Evolutionary conservation across 331 rosid genomes (phyloP).

Genomic region (Pyracantha coccinea): DNA sequence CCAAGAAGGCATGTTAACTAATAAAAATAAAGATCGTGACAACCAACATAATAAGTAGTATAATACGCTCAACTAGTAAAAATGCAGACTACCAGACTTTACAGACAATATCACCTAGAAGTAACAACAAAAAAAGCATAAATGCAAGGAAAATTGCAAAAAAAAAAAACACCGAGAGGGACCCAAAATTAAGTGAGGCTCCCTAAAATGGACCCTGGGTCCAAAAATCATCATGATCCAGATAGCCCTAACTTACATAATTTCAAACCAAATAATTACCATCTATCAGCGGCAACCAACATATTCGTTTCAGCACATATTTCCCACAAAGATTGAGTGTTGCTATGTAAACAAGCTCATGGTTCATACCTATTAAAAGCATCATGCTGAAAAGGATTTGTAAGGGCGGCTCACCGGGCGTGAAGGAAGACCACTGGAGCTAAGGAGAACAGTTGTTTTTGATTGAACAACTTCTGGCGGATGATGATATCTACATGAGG

Average conservation of each 20-base stretch:
- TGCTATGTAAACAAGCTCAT: not conserved
- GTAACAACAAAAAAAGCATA: no score
- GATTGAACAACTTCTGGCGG: slow-evolving; percentile 60
- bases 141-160: not conserved
- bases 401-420: slow-evolving; percentile 69
- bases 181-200: not conserved
- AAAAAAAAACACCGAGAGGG: not conserved
- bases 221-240: not conserved
- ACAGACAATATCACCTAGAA: no score
- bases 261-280: not conserved
- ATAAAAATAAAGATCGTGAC: no score
- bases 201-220: not conserved
- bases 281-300: not conserved
- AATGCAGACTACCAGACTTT: not conserved
- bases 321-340: not conserved
- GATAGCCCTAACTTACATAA: not conserved
- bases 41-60: no score
- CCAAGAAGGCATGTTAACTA: not conserved
- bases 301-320: not conserved
- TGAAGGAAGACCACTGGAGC: slow-evolving; percentile 77
- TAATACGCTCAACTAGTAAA: not conserved
- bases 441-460: slow-evolving; percentile 39
- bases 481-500: slow-evolving; percentile 97
- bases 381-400: slow-evolving; percentile 11
- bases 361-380: slow-evolving; percentile 11